A percentile compares a stretch with the other conserved stretches of the same genome.
Evolutionary conservation across 139 green algal species (phyloP).

Genomic region (Edaphochlamys debaryana): DNA sequence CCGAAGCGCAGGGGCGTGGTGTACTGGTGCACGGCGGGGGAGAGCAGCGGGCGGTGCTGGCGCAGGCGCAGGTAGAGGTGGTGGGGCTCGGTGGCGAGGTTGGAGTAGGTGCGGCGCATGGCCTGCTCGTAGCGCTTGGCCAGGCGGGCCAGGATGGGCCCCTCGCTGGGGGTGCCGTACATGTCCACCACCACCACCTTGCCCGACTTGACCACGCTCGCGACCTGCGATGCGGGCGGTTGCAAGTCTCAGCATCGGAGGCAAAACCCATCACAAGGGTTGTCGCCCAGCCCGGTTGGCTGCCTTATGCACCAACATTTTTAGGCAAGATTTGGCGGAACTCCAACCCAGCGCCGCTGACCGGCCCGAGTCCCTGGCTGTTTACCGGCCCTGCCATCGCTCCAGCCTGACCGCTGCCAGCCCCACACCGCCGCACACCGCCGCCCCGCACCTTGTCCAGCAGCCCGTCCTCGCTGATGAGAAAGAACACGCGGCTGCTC

Average conservation of each 20-base stretch:
- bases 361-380: not conserved
- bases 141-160: constrained; percentile 22
- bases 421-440: not conserved
- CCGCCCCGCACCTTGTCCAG: constrained; percentile 22
- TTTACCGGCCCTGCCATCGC: no score
- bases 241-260: no score
- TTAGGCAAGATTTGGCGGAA: no score
- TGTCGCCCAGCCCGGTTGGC: no score
- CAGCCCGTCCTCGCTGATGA: constrained; percentile 20
- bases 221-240: no score
- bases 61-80: constrained; percentile 35
- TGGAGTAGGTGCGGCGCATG: constrained; percentile 30
- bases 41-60: not conserved
- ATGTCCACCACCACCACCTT: constrained; percentile 33
- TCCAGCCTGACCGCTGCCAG: no score
- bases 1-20: constrained; percentile 42
- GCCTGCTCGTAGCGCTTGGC: constrained; percentile 32
- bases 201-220: not conserved
- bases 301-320: no score
- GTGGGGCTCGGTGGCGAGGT: constrained; percentile 31
- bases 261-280: no score
- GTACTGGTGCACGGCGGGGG: constrained; percentile 25
- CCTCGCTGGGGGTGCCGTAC: constrained; percentile 38
- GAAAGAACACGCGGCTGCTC: constrained; percentile 24
- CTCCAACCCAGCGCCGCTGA: no score